Evolutionary conservation across 2,329 filamentous ascomycete genomes (phyloP).

Genomic region (Tricladium varicosporioides): DNA sequence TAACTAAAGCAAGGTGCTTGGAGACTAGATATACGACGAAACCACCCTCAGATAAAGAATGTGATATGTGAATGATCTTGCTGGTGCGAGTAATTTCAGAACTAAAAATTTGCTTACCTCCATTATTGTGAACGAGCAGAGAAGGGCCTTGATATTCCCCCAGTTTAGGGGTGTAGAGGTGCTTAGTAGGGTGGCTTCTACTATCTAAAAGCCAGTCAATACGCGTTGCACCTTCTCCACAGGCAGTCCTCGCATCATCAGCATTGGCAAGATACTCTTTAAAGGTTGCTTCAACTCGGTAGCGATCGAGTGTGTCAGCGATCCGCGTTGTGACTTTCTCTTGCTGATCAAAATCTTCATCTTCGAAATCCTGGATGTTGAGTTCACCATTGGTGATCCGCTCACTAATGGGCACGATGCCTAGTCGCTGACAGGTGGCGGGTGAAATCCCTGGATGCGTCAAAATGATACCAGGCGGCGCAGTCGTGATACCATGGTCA

Average conservation of each 20-base stretch:
- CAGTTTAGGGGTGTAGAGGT: constrained; percentile 28
- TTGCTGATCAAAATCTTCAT: constrained; percentile 35
- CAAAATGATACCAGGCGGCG: constrained; percentile 14
- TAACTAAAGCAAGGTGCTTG: too few species aligned
- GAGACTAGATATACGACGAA: not conserved
- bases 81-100: not conserved
- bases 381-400: constrained; percentile 20
- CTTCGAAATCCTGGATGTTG: constrained; percentile 23
- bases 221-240: constrained; percentile 18
- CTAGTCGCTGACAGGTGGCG: constrained; percentile 11
- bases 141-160: constrained; percentile 31
- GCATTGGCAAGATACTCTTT: constrained; percentile 38
- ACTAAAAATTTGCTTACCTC: constrained; percentile 22
- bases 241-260: constrained; percentile 27
- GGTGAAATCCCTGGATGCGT: constrained; percentile 25
- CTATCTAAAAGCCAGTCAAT: constrained; percentile 35
- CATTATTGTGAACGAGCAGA: constrained; percentile 34
- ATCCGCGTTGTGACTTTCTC: constrained; percentile 33
- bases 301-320: constrained; percentile 33
- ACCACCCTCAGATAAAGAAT: too few species aligned
- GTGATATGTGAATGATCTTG: too few species aligned
- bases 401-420: constrained; percentile 22
- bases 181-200: constrained; percentile 15
- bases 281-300: constrained; percentile 33
- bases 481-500: constrained; percentile 11